Evolutionary conservation across 2,329 filamentous ascomycete genomes (phyloP), one percentile per base, ranked within the genome.

Genomic region (Fusarium scirpi): DNA sequence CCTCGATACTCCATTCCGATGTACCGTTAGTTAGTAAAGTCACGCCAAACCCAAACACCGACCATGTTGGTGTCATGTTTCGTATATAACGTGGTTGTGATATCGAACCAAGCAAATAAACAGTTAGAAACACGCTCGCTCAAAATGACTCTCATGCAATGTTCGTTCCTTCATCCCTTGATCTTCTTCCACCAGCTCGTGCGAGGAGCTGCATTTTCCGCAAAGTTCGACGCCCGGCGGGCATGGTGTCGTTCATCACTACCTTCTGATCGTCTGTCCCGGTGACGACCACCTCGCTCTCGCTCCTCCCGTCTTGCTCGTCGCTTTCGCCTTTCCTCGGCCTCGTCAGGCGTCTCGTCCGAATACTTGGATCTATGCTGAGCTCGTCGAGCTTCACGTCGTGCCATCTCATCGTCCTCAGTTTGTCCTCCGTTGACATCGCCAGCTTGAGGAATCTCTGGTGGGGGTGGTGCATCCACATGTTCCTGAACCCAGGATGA

Each of bases 401-500:
- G 82, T 12, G 82, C 84, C 49, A 84, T 83, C 34, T 53, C 49
- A 22, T 86, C 85, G 29, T 85, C 84, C 12, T 85, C 83, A 6
- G 76, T 76, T 48, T 78, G 79, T 18, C 77, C 78, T 3, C 78
- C 80, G 15, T 81, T 80, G n/a, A 75, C 56, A 13, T 52, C 78
- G 22, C 72, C 70, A 22, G 76, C 76, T 18, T 78, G 80, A 46
- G 72, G 71, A 41, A 81, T 54, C 0, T 84, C 82, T 2, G 86
- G 87, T 3, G 88, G 88, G 5, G 88, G 87, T 3, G 87, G 87
- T 5, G 87, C 88, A 70, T 90, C 89, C 4, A 85, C 87, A 71
- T 89, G 85, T 15, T 90, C 88, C 77, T 90, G 90, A 7, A 90
- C 88, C 89, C 89, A 91, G 0, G 87, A 90, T 11, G 86, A 88